Evolutionary conservation across 352 stramenopile species (phyloP).

Genomic region (Pythium vanterpoolii): DNA sequence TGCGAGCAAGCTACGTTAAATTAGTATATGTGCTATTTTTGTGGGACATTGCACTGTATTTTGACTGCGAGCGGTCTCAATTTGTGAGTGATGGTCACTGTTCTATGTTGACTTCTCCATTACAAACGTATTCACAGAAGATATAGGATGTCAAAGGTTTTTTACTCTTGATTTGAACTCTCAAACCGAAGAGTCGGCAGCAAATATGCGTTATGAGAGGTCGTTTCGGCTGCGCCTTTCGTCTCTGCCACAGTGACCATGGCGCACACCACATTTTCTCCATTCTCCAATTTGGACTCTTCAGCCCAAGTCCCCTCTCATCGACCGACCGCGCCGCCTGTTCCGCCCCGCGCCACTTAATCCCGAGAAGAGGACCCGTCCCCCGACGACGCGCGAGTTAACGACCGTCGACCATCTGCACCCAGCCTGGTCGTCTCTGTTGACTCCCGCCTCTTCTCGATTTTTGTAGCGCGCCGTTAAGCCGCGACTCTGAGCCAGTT

Average conservation of each 20-base stretch:
- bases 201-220: background rate
- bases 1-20: background rate
- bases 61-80: background rate
- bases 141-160: background rate
- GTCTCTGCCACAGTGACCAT: too few species aligned
- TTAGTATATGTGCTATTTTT: constrained; percentile 17
- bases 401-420: constrained; percentile 7
- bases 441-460: constrained; percentile 35
- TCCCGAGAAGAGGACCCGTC: constrained; percentile 23
- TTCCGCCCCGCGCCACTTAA: constrained; percentile 14
- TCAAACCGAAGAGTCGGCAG: background rate
- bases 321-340: background rate
- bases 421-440: background rate
- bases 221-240: too few species aligned
- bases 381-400: constrained; percentile 14
- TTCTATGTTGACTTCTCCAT: too few species aligned
- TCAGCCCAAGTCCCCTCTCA: constrained; percentile 6
- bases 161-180: background rate
- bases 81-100: constrained; percentile 21
- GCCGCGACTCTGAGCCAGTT: constrained; percentile 32
- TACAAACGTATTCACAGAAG: too few species aligned
- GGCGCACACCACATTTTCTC: too few species aligned
- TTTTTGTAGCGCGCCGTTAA: constrained; percentile 31
- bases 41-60: background rate
- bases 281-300: constrained; percentile 14